Conservation (phyloP, 2,329 filamentous ascomycete genomes). For the Pseudogymnoascus sp. region DNA sequence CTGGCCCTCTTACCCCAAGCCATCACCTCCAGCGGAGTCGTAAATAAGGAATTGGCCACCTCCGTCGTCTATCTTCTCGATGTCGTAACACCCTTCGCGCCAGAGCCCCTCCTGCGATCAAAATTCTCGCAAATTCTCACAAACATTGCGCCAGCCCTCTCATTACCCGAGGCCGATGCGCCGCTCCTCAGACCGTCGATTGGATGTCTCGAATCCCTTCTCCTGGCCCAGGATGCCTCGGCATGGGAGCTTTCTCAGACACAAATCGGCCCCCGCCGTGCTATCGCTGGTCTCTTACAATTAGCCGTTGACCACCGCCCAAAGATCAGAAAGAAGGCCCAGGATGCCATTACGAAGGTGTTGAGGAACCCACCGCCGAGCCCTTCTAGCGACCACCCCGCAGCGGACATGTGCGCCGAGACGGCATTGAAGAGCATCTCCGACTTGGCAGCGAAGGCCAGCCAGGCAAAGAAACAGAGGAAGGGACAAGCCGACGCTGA, state of each 20-base stretch:
- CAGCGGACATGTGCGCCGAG: conserved; percentile 91
- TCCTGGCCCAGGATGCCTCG: conserved; percentile 77
- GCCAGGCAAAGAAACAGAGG: conserved; percentile 59
- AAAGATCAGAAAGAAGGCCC: conserved; percentile 87
- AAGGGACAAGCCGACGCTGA: conserved; percentile 46
- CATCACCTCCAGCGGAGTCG: conserved; percentile 51
- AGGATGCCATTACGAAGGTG: conserved; percentile 78
- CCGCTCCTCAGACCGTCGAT: conserved; percentile 80
- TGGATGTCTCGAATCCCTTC: conserved; percentile 84
- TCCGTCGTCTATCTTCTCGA: conserved; percentile 95
- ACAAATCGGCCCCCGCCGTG: conserved; percentile 76
- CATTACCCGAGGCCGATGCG: conserved; percentile 73
- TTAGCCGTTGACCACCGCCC: conserved; percentile 80
- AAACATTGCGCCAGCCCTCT: conserved; percentile 74
- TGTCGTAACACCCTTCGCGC: conserved; percentile 75
- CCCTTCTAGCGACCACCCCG: conserved; percentile 87
- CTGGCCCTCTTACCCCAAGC: conserved; percentile 78
- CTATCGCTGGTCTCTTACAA: conserved; percentile 75
- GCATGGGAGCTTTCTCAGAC: conserved; percentile 81
- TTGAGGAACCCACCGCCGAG: conserved; percentile 80
- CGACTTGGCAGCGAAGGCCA: conserved; percentile 58
- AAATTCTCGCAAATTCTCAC: conserved; percentile 93
- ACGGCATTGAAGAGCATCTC: conserved; percentile 73
- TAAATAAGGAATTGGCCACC: conserved; percentile 74
- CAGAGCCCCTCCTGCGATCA: conserved; percentile 76